Evolutionary conservation across 2,329 filamentous ascomycete genomes (phyloP), one percentile per base, ranked within the genome.

Genomic region (Lasiodiplodia sp.): DNA sequence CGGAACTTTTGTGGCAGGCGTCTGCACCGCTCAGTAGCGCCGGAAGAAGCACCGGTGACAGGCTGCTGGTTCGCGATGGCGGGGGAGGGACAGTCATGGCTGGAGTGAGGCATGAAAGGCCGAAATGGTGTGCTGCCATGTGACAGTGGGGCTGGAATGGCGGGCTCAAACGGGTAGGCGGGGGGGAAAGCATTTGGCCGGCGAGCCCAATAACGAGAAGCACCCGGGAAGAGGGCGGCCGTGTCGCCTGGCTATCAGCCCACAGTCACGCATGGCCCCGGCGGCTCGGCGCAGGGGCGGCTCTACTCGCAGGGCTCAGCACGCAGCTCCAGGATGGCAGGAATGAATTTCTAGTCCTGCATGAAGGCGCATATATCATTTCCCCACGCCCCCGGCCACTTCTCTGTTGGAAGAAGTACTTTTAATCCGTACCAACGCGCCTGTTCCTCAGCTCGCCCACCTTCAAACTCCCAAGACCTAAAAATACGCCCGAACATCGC

Each of bases 81-180:
- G 44, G 44, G 31, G 40, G 44, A 47, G 44, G 44, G 7, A 47
- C 44, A 47, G 44, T 8, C 44, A 47, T 3, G 21, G n/a, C 56
- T 21, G 56, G 31, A 21, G 34, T 40, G 34, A 28, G 58, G 58
- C 40, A 60, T 47, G n/a, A 4, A n/a, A 18, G 23, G 58, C 25
- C 18, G 58, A 38, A 52, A 64, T 64, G 60, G 23, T 64, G 60
- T 64, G 60, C 60, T 64, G 10, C 60, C 60, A 64, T 64, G 60
- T 64, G 60, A 64, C 60, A 11, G 60, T 23, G 60, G 58, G 47
- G 60, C 60, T 38, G 60, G 60, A 51, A 23, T 23, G 60, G 60
- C 16, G 6, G 60, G 60, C 60, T 38, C 8, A 18, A 64, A 64
- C 21, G 37, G 60, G 60, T 25, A 52, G 60, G 60, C 60, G 60